Evolutionary conservation across 225 moss, liverwort and hornwort species (phyloP).

Genomic region (Bryoerythrophyllum caledonicum): DNA sequence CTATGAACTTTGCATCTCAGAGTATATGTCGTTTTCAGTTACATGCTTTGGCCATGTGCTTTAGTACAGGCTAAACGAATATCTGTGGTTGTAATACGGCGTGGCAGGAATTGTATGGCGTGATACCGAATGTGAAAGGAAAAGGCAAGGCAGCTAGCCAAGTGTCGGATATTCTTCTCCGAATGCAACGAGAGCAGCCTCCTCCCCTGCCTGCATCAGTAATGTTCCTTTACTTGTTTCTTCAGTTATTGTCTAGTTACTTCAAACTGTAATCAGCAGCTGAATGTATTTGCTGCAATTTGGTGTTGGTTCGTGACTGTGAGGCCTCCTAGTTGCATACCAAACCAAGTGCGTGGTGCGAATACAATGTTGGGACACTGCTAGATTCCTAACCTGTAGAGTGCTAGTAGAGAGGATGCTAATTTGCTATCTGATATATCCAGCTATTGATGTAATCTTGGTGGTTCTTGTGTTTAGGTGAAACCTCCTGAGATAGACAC

Average conservation of each 20-base stretch:
- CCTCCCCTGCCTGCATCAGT: slow-evolving; percentile 66
- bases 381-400: neutral
- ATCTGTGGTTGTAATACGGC: slow-evolving; percentile 13
- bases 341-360: slow-evolving; percentile 5
- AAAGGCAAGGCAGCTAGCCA: slow-evolving; percentile 91
- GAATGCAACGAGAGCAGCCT: slow-evolving; percentile 92
- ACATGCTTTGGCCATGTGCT: slow-evolving; percentile 19
- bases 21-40: slow-evolving; percentile 10
- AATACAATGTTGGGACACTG: slow-evolving; percentile 1
- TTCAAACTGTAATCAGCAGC: neutral
- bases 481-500: slow-evolving; percentile 81
- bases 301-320: slow-evolving; percentile 15
- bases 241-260: neutral
- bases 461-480: slow-evolving; percentile 42
- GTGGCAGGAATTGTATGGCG: slow-evolving; percentile 77
- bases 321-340: slow-evolving; percentile 7
- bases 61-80: slow-evolving; percentile 3
- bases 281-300: slow-evolving; percentile 3
- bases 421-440: neutral
- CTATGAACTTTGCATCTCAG: slow-evolving; percentile 19
- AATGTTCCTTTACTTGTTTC: slow-evolving; percentile 16
- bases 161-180: slow-evolving; percentile 81
- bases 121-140: slow-evolving; percentile 89
- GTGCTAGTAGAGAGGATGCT: slow-evolving; percentile 14
- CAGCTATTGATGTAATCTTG: neutral